phyloP scores from a whole-genome alignment of 2,329 filamentous ascomycete genomes.

The Colletotrichum sansevieriae region DNA sequence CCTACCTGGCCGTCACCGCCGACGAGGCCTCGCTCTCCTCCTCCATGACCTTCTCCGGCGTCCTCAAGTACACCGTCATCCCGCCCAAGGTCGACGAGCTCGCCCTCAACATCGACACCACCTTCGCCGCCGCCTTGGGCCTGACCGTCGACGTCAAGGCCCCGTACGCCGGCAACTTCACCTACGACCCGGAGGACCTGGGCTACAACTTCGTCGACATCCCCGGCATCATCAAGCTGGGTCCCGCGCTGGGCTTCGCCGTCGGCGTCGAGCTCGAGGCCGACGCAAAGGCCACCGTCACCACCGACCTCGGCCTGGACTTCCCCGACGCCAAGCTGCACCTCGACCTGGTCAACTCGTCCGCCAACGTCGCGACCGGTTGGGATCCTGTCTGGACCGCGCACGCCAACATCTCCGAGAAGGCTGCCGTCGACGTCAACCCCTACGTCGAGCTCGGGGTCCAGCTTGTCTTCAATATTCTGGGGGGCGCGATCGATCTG shows the following conservation, averaged over 20 bases:
- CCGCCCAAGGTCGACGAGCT: conserved; percentile 43
- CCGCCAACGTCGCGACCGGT: conserved; percentile 44
- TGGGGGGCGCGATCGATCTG: conserved; percentile 47
- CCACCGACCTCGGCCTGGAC: conserved; percentile 43
- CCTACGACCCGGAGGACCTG: conserved; percentile 35
- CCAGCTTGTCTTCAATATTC: conserved; percentile 44
- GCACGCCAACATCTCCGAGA: conserved; percentile 46
- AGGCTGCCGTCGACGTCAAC: conserved; percentile 43
- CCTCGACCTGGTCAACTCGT: conserved; percentile 48
- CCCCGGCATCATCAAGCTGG: conserved; percentile 37
- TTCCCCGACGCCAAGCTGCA: conserved; percentile 46
- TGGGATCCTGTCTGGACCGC: conserved; percentile 50
- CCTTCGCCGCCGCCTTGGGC: conserved; percentile 41
- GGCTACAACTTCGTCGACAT: conserved; percentile 43
- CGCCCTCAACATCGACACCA: conserved; percentile 44
- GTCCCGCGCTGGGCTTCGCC: conserved; percentile 40
- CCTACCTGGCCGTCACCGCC: conserved; percentile 43
- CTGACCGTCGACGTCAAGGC: conserved; percentile 42
- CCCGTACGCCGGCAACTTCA: conserved; percentile 42
- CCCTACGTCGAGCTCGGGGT: conserved; percentile 45
- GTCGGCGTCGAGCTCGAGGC: conserved; percentile 39
- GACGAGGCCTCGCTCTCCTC: conserved; percentile 43
- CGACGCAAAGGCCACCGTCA: conserved; percentile 36
- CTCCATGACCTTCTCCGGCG: conserved; percentile 44
- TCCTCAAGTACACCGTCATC: conserved; percentile 43